Percentiles rank a stretch among this genome's conserved stretches.
Evolutionary conservation across 306 rosid species (phyloP).

Genomic region (Mimosa pudica): DNA sequence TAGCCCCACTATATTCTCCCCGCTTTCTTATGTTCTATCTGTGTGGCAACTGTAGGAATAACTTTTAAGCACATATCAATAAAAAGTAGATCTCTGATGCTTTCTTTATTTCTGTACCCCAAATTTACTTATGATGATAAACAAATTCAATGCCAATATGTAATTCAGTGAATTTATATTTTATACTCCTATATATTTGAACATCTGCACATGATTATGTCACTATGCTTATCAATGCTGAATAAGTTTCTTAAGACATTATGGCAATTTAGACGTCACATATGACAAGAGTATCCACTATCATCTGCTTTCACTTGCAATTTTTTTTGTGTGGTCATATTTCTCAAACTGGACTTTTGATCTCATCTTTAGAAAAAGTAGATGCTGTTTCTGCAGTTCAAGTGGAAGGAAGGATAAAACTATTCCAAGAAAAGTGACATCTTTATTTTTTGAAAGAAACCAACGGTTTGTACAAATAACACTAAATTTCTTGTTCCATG

Average conservation of each 20-base stretch:
- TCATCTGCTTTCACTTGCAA: slow-evolving; percentile 10
- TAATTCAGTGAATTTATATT: not conserved
- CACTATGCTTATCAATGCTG: not conserved
- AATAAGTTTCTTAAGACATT: not conserved
- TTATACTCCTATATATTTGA: not conserved
- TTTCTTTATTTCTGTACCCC: not conserved
- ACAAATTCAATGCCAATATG: not conserved
- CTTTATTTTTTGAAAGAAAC: not conserved
- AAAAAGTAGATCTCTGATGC: not conserved
- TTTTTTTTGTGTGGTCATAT: slow-evolving; percentile 18
- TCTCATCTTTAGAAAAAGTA: slow-evolving; percentile 3
- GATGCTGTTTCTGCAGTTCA: slow-evolving; percentile 14
- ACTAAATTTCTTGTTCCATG: slow-evolving; percentile 12
- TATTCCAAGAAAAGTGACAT: not conserved
- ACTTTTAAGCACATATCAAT: not conserved
- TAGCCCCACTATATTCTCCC: not conserved
- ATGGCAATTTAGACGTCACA: not conserved
- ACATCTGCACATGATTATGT: not conserved
- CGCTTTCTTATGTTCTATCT: not conserved
- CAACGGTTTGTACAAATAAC: slow-evolving; percentile 28
- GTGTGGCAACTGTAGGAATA: not conserved
- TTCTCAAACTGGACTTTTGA: slow-evolving; percentile 11
- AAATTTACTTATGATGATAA: not conserved
- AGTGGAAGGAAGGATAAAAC: not conserved
- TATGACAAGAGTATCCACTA: slow-evolving; percentile 6